Base-by-base conservation (phyloP, 768 basidiomycete genomes). In the Lactarius hatsudake region DNA sequence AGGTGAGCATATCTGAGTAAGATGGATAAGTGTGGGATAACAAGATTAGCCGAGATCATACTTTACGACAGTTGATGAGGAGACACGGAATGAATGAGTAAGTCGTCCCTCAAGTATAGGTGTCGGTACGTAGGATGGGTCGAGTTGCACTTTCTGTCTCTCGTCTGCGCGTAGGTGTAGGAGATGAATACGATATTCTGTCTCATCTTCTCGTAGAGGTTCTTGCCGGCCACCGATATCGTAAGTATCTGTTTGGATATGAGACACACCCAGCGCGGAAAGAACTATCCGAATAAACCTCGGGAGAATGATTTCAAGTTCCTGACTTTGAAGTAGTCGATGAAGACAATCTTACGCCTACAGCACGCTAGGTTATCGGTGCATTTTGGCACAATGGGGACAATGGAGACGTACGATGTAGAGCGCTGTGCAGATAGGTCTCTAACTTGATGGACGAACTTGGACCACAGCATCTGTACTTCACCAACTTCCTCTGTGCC, bases 71-170 rank as follows among this genome's bases (percentile, higher is more conserved):
- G 30, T 51, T 0, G 38, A 38, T 15, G 38, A 38, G 38, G 38
- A 38, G 38, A 38, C 38, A 13, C 13, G 13, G 38, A 38, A 38
- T 3, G 38, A 38, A 38, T 38, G 38, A 4, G 38, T 15, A 38
- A 38, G 10, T 15, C 62, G 63, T 0, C 54, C 8, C 20, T 59
- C 58, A 0, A 66, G n/a, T 2, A 26, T 20, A 3, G 68, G 71
- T 4, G 54, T 62, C 0, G 70, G 65, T 17, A 71, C 55, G 20
- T 62, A 69, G 13, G 54, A 61, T 2, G 65, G 23, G 23, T 71
- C 68, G 2, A 71, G 62, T 36, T 66, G 70, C 42, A 69, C 17
- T 6, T 57, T 56, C 20, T 71, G 65, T 15, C 28, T 56, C 17
- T 71, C 43, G 0, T 69, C 68, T 0, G 68, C 23, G 13, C 36